These are phyloP conservation scores for Candida germanica DNA, from an alignment of 805 yeast genomes.

Conservation along the genomic window DNA sequence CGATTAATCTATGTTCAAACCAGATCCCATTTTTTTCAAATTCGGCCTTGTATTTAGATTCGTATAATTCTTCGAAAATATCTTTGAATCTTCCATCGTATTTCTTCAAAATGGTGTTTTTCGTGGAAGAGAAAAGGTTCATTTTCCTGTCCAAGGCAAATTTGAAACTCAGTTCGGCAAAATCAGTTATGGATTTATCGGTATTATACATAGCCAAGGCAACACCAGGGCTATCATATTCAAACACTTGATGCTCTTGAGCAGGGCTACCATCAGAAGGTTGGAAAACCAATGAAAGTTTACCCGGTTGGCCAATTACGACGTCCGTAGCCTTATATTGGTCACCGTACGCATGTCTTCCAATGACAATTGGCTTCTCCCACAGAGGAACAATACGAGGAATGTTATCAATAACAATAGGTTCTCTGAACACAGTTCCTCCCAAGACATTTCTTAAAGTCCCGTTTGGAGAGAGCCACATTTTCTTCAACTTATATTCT, in stretches of 20 bases:
- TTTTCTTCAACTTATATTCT: constrained; percentile 86
- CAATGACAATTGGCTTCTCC: constrained; percentile 94
- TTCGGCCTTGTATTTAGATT: constrained; percentile 57
- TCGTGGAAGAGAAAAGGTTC: constrained; percentile 85
- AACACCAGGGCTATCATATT: constrained; percentile 72
- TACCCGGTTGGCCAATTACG: constrained; percentile 76
- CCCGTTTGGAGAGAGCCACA: constrained; percentile 98
- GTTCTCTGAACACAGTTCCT: constrained; percentile 96
- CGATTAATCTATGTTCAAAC: constrained; percentile 95
- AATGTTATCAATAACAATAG: constrained; percentile 83
- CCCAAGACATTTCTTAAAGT: constrained; percentile 94
- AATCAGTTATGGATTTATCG: constrained; percentile 82
- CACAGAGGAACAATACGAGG: constrained; percentile 89
- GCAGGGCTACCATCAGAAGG: constrained; percentile 62
- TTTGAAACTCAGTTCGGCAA: constrained; percentile 91
- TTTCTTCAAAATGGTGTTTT: constrained; percentile 89
- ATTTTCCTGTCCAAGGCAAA: constrained; percentile 75
- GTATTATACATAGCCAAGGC: constrained; percentile 95
- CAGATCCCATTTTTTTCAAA: constrained; percentile 84
- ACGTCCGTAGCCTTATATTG: constrained; percentile 93
- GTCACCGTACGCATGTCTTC: constrained; percentile 97
- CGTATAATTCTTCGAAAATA: constrained; percentile 81
- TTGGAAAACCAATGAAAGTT: constrained; percentile 70
- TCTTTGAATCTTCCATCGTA: constrained; percentile 97
- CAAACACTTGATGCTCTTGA: constrained; percentile 58